Base-by-base conservation (phyloP, 768 basidiomycete genomes). In the Cubamyces sp. region DNA sequence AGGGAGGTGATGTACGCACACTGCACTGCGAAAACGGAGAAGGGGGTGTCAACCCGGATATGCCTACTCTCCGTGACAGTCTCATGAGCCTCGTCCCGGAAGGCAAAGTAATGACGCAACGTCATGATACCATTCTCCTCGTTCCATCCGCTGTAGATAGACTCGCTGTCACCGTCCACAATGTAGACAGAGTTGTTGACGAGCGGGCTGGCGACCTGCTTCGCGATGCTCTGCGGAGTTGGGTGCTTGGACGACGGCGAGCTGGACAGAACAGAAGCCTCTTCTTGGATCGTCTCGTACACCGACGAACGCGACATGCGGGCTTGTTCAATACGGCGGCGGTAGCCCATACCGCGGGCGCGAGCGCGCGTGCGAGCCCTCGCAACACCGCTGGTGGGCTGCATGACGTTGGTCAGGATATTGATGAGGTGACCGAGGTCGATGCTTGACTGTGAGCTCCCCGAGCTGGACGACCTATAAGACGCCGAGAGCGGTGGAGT, bases 271-370 rank as follows among this genome's bases (percentile, higher is more conserved):
- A 75, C 79, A 4, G 79, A 76, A 14, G 77, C 70, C 64, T 92
- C 92, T 67, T 93, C 91, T 57, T 91, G 81, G 50, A 93, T 92
- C 0, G 88, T 92, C 70, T 92, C 91, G 65, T 91, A 92, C 0
- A 90, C 81, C 0, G 91, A 92, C 0, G 84, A 76, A 4, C 87
- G 80, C 14, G 87, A 87, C 9, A 82, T 80, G 19, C 84, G 82
- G 28, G 84, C 81, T 50, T 85, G 81, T 1, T 89, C 90, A 51
- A 85, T 82, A 1, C 90, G 83, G 39, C 89, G 86, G 41, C 86
- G 86, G 70, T 91, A 90, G 2, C 90, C 87, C 41, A 84, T 81
- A 0, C 89, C 87, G 18, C 81, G 82, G 9, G 83, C 82, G 23
- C 86, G 77, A 23, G 80, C 76, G 5, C 85, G 81, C 47, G 79